Percentiles rank a stretch among this genome's conserved stretches.
Conservation (phyloP, 73 alveolate species). For the Stentor coeruleus region DNA sequence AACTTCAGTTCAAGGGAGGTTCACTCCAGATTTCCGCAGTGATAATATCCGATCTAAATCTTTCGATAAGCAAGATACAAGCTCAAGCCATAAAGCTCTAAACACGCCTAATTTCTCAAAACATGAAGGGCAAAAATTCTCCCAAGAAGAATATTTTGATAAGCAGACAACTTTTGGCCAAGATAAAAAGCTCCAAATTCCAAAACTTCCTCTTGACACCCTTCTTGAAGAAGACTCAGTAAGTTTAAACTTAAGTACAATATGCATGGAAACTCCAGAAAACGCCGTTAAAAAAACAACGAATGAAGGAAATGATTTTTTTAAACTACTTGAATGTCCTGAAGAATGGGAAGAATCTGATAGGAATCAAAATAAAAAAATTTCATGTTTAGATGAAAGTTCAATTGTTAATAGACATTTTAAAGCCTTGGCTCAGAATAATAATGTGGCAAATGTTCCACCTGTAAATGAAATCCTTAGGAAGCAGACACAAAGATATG, state of each 20-base stretch:
- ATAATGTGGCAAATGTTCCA: not conserved
- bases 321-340: slow-evolving; percentile 15
- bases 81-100: not conserved
- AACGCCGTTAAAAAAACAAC: not conserved
- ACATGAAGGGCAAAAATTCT: not conserved
- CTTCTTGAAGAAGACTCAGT: slow-evolving; percentile 27
- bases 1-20: not conserved
- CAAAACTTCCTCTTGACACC: slow-evolving; percentile 22
- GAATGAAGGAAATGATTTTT: not conserved
- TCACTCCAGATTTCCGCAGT: not conserved
- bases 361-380: not conserved
- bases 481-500: slow-evolving; percentile 19
- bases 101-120: slow-evolving; percentile 1
- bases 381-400: not conserved
- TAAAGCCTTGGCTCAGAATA: not conserved
- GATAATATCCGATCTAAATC: not conserved
- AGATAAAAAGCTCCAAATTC: not conserved
- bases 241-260: not conserved
- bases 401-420: not conserved
- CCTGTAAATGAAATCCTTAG: not conserved
- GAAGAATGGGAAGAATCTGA: not conserved
- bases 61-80: not conserved
- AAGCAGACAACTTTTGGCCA: slow-evolving; percentile 9
- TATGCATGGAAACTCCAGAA: not conserved
- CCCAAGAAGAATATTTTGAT: not conserved